Base-by-base conservation (phyloP, 2,329 filamentous ascomycete species). In the Teratosphaeria gauchensis region DNA sequence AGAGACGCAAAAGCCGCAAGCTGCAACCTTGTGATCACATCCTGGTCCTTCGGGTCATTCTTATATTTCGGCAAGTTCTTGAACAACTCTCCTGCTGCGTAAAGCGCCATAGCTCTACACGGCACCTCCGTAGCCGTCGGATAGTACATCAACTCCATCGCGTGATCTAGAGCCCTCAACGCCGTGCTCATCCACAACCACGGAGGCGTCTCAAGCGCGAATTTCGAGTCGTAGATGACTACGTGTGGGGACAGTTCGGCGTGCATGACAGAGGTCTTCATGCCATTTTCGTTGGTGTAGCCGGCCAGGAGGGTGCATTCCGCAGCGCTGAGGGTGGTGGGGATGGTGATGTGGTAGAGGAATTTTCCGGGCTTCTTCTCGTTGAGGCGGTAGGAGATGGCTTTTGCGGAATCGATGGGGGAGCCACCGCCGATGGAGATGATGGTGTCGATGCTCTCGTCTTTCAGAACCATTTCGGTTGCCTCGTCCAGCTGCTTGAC, bases 371-470 rank as follows among this genome's bases (percentile, higher is more conserved):
- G 55, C 31, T 64, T 65, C 56, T 70, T 72, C 58, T 78, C 73
- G 59, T 78, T 72, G 16, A 74, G 64, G 16, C 76, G 74, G 65
- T 76, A 76, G 4, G 71, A 73, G 54, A 80, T 77, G 5, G 76
- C 75, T 67, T 80, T 79, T 19, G 76, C 76, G 19, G 71, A 74
- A 61, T 83, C 81, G 59, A 84, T 83, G 1, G 81, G 80, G 16
- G 73, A 76, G 32, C 81, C 81, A 16, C 81, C 81, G 5, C 81
- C 81, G 19, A 84, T 76, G 51, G 72, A 76, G 59, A 84, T 80
- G 52, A 84, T 75, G 0, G 80, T 82, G 65, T 83, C 81, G 56
- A 83, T 77, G 35, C 64, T 70, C 1, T 64, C 53, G 61, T 82
- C 77, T 16, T 74, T 69, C 52, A 72, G 62, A 6, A 83, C 77